These are phyloP conservation scores for Helianthus tuberosus DNA, from an alignment of 129 eudicot genomes.

Conservation along the genomic window DNA sequence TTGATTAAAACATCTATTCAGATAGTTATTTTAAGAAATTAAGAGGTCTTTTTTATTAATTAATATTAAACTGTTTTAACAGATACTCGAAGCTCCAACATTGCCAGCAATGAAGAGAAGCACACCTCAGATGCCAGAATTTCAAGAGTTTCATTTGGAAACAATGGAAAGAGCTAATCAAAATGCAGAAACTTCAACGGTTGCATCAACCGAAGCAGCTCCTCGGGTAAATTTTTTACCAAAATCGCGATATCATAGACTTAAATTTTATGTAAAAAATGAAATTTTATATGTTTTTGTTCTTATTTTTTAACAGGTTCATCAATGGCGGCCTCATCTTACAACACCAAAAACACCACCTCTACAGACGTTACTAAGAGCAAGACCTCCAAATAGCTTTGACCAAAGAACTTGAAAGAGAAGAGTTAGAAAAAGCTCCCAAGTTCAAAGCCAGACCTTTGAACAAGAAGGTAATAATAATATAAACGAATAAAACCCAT, in stretches of 20 bases:
- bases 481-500: too few relatives aligned
- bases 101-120: conserved; percentile 73
- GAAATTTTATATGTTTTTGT: neutral
- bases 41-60: neutral
- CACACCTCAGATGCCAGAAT: conserved; percentile 77
- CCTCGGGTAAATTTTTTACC: conserved; percentile 36
- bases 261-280: neutral
- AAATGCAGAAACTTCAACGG: conserved; percentile 67
- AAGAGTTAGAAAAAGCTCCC: conserved; percentile 71
- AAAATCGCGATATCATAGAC: neutral
- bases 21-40: neutral
- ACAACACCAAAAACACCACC: conserved; percentile 77
- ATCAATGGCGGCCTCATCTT: conserved; percentile 69
- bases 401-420: conserved; percentile 81
- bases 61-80: conserved; percentile 1
- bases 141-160: conserved; percentile 91
- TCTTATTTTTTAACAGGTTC: conserved; percentile 37
- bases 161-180: conserved; percentile 88
- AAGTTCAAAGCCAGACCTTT: conserved; percentile 95
- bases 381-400: conserved; percentile 93
- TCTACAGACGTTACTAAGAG: conserved; percentile 77
- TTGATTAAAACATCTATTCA: neutral
- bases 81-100: conserved; percentile 83
- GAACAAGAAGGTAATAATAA: conserved; percentile 65
- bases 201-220: conserved; percentile 66